Evolutionary conservation across 2,329 filamentous ascomycete species (phyloP), one percentile per base, ranked within the genome.

Genomic region (Aspergillus fumigatiaffinis): DNA sequence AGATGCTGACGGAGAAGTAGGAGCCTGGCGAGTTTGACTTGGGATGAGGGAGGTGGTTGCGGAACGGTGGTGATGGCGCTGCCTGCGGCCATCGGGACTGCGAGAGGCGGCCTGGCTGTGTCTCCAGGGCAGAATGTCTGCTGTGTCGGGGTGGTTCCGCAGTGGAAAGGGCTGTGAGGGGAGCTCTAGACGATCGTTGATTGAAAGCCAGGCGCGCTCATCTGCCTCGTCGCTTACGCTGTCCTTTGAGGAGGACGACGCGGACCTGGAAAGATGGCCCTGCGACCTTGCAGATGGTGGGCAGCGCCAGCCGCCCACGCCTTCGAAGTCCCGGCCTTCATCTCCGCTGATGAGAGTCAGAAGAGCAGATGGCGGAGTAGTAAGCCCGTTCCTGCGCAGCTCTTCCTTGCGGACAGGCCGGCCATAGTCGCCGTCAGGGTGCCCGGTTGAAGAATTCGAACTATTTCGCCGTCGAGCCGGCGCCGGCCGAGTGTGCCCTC

Each of bases 301-400:
- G 57, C 55, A 66, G 38, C 73, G 66, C 75, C 75, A 77, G 23
- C 76, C 76, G 9, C 76, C 76, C 4, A 77, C 68, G 3, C 76
- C 75, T 66, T 78, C 76, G 56, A 77, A 78, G 59, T 78, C 76
- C n/a, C 75, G 71, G 50, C 69, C 64, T 23, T 67, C 66, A 51
- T 75, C 69, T 1, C 68, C 69, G 56, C 68, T 71, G 46, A 72
- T 65, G 20, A 71, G 59, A 47, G 62, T 60, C 12, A 63, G 63
- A 41, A 71, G 67, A 21, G 61, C 59, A 47, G 59, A 48, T 35
- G 59, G 52, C 21, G 49, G 59, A 29, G 56, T 49, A 17, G 63
- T 56, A 10, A 50, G 58, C 6, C 62, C 55, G 53, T 62, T 32
- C 41, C 60, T 20, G 57, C 59, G 53, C 59, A 64, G 25, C 28